phyloP scores from a whole-genome alignment of 2,329 filamentous ascomycete genomes.

The Allantophomopsis lycopodina region DNA sequence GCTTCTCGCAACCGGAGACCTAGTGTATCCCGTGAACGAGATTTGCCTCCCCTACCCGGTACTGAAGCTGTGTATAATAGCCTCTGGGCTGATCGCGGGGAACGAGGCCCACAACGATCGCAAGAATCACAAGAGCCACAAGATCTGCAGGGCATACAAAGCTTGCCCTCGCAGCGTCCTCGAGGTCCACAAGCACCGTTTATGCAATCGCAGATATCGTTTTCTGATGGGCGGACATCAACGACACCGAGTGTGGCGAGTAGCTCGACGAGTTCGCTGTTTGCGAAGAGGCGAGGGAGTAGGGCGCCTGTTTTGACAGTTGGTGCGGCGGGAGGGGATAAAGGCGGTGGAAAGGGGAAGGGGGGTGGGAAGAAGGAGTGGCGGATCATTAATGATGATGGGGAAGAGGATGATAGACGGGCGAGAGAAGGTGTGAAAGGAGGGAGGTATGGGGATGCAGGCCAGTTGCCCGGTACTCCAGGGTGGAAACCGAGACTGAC shows the following conservation, averaged over 20 bases:
- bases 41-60: too few species aligned
- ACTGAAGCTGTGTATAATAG: too few species aligned
- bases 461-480: conserved; percentile 29
- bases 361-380: neutral
- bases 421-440: too few species aligned
- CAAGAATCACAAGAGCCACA: neutral
- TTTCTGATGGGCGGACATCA: too few species aligned
- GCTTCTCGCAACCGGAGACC: conserved; percentile 5
- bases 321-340: conserved; percentile 3
- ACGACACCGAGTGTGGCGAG: neutral
- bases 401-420: conserved; percentile 4
- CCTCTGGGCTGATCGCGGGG: conserved; percentile 1
- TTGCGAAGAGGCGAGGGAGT: conserved; percentile 36
- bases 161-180: neutral
- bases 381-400: conserved; percentile 4
- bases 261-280: conserved; percentile 21
- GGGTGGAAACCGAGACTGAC: conserved; percentile 53
- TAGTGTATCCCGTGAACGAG: too few species aligned
- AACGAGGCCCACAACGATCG: conserved; percentile 2
- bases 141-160: too few species aligned
- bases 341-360: neutral
- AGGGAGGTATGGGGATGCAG: too few species aligned
- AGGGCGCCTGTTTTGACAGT: conserved; percentile 29
- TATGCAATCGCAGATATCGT: too few species aligned
- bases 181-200: neutral